Evolutionary conservation across 352 stramenopile genomes (phyloP).

Genomic region (Blastocystis hominis): DNA sequence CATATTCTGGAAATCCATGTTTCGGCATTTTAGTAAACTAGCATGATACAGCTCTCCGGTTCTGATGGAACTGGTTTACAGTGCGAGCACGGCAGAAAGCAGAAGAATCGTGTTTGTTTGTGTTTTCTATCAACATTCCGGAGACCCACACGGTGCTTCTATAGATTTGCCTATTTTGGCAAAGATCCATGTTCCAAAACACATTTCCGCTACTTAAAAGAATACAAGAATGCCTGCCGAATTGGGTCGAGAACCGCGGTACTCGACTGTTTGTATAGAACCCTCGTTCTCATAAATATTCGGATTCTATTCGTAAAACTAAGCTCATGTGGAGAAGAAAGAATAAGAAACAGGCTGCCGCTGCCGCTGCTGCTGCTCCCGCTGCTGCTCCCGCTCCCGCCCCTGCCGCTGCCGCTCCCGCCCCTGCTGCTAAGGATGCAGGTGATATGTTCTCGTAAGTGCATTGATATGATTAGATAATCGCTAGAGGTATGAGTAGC

Average conservation of each 20-base stretch:
- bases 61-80: no score
- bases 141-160: background rate
- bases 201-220: background rate
- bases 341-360: constrained; percentile 18
- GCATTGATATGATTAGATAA: background rate
- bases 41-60: no score
- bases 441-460: constrained; percentile 51
- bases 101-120: no score
- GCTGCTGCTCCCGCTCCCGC: background rate
- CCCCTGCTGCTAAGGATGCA: background rate
- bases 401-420: background rate
- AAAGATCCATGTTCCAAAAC: background rate
- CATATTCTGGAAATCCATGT: no score
- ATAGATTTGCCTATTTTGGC: background rate
- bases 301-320: background rate
- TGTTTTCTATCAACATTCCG: no score
- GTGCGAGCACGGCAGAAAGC: no score
- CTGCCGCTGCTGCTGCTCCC: background rate
- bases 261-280: background rate
- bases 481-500: constrained; percentile 50
- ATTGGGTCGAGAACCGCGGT: background rate
- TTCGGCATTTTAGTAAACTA: no score
- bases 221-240: background rate
- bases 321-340: constrained; percentile 25
- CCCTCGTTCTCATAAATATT: background rate